A percentile compares a stretch with the other conserved stretches of the same genome.
Conservation (phyloP, 805 yeast genomes). For the Clavispora asparagi region DNA sequence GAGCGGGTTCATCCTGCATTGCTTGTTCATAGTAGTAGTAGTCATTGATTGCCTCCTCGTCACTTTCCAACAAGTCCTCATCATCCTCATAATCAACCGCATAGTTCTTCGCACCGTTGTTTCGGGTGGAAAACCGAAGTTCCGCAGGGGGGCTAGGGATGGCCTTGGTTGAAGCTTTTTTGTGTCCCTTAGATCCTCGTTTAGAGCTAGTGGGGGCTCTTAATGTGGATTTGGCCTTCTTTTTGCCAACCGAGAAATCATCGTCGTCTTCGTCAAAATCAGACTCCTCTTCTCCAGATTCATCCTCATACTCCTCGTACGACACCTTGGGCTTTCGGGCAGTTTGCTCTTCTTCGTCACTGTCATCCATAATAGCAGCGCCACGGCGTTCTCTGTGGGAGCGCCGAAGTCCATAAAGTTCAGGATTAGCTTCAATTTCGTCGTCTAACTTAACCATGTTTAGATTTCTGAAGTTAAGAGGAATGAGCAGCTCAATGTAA, state of each 20-base stretch:
- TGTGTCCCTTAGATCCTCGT: constrained; percentile 8
- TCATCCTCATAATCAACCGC: constrained; percentile 64
- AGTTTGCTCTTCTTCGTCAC: constrained; percentile 27
- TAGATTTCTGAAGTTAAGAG: not conserved
- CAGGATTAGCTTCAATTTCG: constrained; percentile 49
- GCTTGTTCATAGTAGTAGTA: constrained; percentile 32
- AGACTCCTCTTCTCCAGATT: constrained; percentile 8
- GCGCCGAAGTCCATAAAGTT: constrained; percentile 76
- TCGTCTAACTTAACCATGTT: constrained; percentile 12
- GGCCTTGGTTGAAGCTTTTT: constrained; percentile 27
- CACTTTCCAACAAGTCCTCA: constrained; percentile 46
- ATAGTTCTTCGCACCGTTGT: constrained; percentile 64
- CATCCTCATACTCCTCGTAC: constrained; percentile 14
- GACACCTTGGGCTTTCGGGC: constrained; percentile 6
- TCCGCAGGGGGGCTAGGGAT: constrained; percentile 34
- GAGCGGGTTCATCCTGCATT: constrained; percentile 28
- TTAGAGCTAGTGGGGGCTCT: constrained; percentile 12
- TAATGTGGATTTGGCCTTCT: constrained; percentile 12
- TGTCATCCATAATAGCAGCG: constrained; percentile 28
- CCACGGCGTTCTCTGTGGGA: constrained; percentile 57
- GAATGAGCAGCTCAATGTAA: too few relatives aligned
- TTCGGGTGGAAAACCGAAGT: constrained; percentile 75
- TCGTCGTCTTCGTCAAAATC: constrained; percentile 11
- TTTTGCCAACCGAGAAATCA: constrained; percentile 10
- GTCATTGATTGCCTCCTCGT: constrained; percentile 24